Percentiles rank a stretch among this genome's conserved stretches.
Evolutionary conservation across 345 rosid species (phyloP).

Genomic region (Ailanthus altissimus): DNA sequence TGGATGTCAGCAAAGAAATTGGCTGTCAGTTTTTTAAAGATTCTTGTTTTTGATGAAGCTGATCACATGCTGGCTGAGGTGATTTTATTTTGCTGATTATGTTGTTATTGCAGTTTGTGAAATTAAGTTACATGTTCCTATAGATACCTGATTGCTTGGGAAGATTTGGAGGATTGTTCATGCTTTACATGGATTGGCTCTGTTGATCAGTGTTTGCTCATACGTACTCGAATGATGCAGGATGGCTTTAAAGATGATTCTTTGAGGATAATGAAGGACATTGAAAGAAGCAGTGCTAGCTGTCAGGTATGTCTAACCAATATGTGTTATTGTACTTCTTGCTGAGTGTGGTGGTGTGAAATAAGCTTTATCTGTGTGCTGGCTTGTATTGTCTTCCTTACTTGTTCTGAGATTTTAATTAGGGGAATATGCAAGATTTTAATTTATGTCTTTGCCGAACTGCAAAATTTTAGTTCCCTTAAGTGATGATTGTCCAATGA

Average conservation of each 20-base stretch:
- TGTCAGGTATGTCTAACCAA: constrained; percentile 68
- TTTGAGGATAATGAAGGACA: constrained; percentile 80
- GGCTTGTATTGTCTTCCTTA: not conserved
- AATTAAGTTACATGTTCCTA: not conserved
- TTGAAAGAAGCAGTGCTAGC: constrained; percentile 47
- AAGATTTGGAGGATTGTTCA: too few species aligned
- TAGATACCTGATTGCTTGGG: too few species aligned
- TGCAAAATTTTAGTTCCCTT: not conserved
- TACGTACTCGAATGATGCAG: constrained; percentile 44
- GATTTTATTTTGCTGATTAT: constrained; percentile 18
- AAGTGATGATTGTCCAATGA: not conserved
- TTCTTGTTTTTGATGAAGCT: constrained; percentile 97
- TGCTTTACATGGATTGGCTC: not conserved
- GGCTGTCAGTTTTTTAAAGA: constrained; percentile 49
- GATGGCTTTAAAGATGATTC: constrained; percentile 96
- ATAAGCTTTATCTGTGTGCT: not conserved
- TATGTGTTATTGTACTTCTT: constrained; percentile 3
- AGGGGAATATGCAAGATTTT: not conserved
- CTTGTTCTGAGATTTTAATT: not conserved
- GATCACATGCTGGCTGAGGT: constrained; percentile 98
- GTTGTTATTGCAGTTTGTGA: not conserved
- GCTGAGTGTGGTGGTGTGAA: constrained; percentile 6
- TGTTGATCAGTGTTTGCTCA: constrained; percentile 13
- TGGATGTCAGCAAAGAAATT: constrained; percentile 69
- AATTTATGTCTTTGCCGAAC: not conserved